These are phyloP conservation scores for Neoarthrinium moseri DNA, from an alignment of 2,329 filamentous ascomycete genomes.

Conservation along the genomic window DNA sequence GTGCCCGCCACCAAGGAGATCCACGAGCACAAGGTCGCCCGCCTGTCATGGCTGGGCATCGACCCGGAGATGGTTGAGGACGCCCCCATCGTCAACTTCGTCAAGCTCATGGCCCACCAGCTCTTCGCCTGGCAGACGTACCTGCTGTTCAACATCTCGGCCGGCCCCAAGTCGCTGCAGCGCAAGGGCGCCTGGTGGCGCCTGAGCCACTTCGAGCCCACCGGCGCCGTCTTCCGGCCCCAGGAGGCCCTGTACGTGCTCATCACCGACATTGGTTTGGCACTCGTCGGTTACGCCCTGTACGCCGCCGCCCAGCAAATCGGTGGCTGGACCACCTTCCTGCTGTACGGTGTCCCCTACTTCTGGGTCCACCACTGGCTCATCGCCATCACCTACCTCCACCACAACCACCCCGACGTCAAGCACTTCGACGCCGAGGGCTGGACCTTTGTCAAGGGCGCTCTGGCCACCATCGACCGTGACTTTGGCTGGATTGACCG, in stretches of 20 bases:
- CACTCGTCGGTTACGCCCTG: constrained; percentile 47
- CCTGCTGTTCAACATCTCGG: constrained; percentile 57
- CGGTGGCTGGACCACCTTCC: constrained; percentile 54
- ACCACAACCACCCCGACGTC: constrained; percentile 63
- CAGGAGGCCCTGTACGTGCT: constrained; percentile 56
- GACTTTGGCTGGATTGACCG: constrained; percentile 63
- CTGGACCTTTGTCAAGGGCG: constrained; percentile 64
- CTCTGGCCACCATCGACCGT: constrained; percentile 62
- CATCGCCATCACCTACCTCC: constrained; percentile 72
- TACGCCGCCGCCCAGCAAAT: constrained; percentile 51
- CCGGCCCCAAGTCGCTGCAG: constrained; percentile 48
- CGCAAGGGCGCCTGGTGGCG: constrained; percentile 36
- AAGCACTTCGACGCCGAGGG: constrained; percentile 57
- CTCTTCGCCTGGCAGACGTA: constrained; percentile 65
- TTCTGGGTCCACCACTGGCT: constrained; percentile 72
- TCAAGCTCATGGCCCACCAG: constrained; percentile 60
- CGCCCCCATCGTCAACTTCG: constrained; percentile 54
- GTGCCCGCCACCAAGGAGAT: constrained; percentile 49
- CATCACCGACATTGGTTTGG: constrained; percentile 60
- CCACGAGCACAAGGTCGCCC: constrained; percentile 30
- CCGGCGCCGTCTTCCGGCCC: constrained; percentile 58
- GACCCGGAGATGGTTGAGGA: constrained; percentile 61
- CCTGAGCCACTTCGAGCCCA: constrained; percentile 60
- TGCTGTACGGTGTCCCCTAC: constrained; percentile 64
- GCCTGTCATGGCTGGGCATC: constrained; percentile 34